Conservation (phyloP, 2,329 filamentous ascomycete genomes). For the Claviceps pazoutovae region DNA sequence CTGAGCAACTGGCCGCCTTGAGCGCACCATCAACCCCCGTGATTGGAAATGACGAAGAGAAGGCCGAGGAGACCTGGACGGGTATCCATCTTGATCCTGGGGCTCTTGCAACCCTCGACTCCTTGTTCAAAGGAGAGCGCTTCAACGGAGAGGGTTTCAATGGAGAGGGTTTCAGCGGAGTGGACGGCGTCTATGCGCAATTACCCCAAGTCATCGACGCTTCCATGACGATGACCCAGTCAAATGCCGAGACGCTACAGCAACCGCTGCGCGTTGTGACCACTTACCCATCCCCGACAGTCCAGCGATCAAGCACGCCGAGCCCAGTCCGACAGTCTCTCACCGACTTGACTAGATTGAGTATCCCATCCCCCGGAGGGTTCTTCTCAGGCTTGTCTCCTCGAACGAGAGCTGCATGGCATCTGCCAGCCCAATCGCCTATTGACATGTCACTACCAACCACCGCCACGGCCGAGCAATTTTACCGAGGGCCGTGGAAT, state of each 20-base stretch:
- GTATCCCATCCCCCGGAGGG: slow-evolving; percentile 79
- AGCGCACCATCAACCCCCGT: slow-evolving; percentile 79
- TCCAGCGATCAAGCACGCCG: slow-evolving; percentile 15
- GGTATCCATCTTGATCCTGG: slow-evolving; percentile 65
- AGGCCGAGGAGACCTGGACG: slow-evolving; percentile 50
- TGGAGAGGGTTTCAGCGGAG: slow-evolving; percentile 29
- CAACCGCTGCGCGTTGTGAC: slow-evolving; percentile 37
- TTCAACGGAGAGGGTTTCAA: too few species aligned
- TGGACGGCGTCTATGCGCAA: slow-evolving; percentile 40
- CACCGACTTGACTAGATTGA: slow-evolving; percentile 64
- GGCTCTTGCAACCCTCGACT: slow-evolving; percentile 67
- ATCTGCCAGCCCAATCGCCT: slow-evolving; percentile 40
- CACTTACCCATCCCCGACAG: slow-evolving; percentile 15
- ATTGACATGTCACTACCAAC: slow-evolving; percentile 52
- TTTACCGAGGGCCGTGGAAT: slow-evolving; percentile 76
- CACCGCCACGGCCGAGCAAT: slow-evolving; percentile 81
- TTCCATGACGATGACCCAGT: slow-evolving; percentile 13
- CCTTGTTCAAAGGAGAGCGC: slow-evolving; percentile 41
- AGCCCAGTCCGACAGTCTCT: slow-evolving; percentile 37
- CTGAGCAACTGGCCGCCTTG: slow-evolving; percentile 71
- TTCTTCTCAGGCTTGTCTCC: slow-evolving; percentile 81
- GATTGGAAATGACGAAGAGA: slow-evolving; percentile 40
- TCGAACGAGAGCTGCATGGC: slow-evolving; percentile 69
- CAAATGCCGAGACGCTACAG: slow-evolving; percentile 32
- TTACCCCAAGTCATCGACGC: slow-evolving; percentile 30